phyloP scores from a whole-genome alignment of 495 filamentous ascomycete genomes.

The Cairneyella variabilis region DNA sequence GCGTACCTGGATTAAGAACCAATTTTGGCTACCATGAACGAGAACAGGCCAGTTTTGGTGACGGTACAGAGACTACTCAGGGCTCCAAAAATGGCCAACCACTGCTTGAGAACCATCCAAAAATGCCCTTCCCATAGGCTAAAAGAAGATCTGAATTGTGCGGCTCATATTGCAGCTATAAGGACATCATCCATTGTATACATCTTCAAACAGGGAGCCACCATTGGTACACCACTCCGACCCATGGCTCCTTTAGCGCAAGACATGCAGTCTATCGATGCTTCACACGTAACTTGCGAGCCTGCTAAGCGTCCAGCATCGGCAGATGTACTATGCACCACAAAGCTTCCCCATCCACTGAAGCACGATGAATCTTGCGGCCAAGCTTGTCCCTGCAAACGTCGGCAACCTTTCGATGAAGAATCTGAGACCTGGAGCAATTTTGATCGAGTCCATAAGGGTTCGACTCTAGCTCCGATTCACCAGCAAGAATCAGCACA shows the following conservation, averaged over 20 bases:
- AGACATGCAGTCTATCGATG: constrained; percentile 5
- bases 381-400: background rate
- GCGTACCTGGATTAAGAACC: too few relatives aligned
- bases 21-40: background rate
- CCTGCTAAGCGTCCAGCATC: background rate
- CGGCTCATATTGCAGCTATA: background rate
- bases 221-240: background rate
- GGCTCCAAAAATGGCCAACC: background rate
- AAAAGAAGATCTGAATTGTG: background rate
- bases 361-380: background rate
- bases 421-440: too few relatives aligned
- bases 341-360: background rate
- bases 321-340: background rate
- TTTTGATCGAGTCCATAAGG: too few relatives aligned
- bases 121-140: background rate
- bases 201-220: background rate
- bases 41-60: too few relatives aligned
- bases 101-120: background rate
- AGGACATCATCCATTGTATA: too few relatives aligned
- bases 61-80: too few relatives aligned
- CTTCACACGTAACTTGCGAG: background rate
- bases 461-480: too few relatives aligned
- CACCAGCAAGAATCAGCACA: too few relatives aligned
- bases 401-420: background rate
- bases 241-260: background rate